Conservation (phyloP, 208 protist genomes). For the Leishmania arabica region DNA sequence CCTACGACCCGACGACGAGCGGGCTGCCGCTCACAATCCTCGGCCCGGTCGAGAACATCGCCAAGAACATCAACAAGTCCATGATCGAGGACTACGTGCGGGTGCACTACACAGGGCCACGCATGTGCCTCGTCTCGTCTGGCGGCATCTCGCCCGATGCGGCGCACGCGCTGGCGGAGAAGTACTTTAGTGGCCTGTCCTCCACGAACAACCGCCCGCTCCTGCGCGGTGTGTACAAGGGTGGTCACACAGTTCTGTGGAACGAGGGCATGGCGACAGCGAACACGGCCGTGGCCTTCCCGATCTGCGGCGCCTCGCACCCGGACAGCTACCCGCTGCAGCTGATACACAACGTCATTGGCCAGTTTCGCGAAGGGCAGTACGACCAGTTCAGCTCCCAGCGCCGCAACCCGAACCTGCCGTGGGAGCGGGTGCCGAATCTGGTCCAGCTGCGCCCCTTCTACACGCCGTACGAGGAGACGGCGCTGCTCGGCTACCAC, state of each 20-base stretch:
- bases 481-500: constrained; percentile 89
- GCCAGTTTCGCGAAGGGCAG: constrained; percentile 89
- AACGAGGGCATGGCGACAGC: constrained; percentile 79
- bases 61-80: constrained; percentile 82
- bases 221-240: constrained; percentile 59
- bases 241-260: constrained; percentile 76
- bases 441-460: constrained; percentile 85
- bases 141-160: constrained; percentile 96
- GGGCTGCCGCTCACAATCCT: constrained; percentile 97
- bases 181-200: constrained; percentile 89
- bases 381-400: constrained; percentile 75
- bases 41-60: constrained; percentile 97
- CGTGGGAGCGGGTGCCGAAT: constrained; percentile 67
- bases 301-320: constrained; percentile 87
- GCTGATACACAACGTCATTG: constrained; percentile 94
- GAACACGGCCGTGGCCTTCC: constrained; percentile 83
- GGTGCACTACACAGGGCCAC: constrained; percentile 96
- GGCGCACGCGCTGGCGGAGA: constrained; percentile 90
- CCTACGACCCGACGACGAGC: constrained; percentile 91
- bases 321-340: constrained; percentile 93
- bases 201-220: constrained; percentile 62
- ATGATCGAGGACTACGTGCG: constrained; percentile 93
- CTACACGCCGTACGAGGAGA: constrained; percentile 93
- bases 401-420: constrained; percentile 67
- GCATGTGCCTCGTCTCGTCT: constrained; percentile 96